phyloP scores from a whole-genome alignment of 129 eudicot species.

The Saposhnikovia divaricata region DNA sequence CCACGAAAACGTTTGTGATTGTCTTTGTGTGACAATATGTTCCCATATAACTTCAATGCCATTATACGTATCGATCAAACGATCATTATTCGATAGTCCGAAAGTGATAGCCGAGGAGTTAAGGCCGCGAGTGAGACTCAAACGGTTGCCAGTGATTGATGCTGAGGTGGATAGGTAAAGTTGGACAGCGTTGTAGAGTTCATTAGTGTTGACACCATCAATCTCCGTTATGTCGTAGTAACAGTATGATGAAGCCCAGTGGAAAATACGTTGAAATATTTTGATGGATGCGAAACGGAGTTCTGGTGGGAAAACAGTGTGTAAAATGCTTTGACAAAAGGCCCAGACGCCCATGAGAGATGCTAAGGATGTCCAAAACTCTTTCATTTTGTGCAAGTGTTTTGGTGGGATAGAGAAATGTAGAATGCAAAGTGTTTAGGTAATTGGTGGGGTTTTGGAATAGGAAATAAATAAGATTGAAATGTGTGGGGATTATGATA shows the following conservation, averaged over 20 bases:
- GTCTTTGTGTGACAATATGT: constrained; percentile 74
- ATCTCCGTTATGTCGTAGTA: constrained; percentile 95
- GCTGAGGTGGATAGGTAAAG: constrained; percentile 71
- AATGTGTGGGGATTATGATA: background rate
- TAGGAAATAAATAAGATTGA: background rate
- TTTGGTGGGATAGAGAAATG: background rate
- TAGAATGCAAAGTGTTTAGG: too few relatives aligned
- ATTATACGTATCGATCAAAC: constrained; percentile 40
- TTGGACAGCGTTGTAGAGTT: constrained; percentile 92
- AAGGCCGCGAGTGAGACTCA: constrained; percentile 67
- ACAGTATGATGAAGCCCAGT: constrained; percentile 73
- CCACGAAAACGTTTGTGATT: constrained; percentile 78
- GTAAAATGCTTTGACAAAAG: constrained; percentile 67
- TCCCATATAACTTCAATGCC: constrained; percentile 76
- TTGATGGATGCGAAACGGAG: constrained; percentile 62
- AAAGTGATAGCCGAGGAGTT: constrained; percentile 74
- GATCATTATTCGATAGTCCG: constrained; percentile 80
- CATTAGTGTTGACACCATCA: constrained; percentile 98
- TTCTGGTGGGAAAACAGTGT: constrained; percentile 83
- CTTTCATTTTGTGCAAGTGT: constrained; percentile 36
- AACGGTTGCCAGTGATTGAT: constrained; percentile 47
- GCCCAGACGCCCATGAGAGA: constrained; percentile 93
- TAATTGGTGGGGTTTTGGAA: too few relatives aligned
- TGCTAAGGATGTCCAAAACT: constrained; percentile 88
- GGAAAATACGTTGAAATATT: constrained; percentile 50